Conservation (phyloP, 1,284 basidiomycete species). For the Cutaneotrichosporon arboriforme region DNA sequence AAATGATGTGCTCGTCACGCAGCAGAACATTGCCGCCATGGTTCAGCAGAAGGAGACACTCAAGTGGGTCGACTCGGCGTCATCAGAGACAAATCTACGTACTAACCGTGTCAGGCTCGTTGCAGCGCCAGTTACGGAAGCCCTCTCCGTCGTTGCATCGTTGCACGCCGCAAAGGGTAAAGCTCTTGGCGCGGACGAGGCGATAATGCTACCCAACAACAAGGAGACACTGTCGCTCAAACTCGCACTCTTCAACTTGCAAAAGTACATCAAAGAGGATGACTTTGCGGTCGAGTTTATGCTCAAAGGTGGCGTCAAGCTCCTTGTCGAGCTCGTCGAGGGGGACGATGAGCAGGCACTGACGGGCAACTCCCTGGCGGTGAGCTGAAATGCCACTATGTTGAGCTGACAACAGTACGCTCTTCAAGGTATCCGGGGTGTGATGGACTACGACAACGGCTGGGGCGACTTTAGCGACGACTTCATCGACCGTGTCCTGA, state of each 20-base stretch:
- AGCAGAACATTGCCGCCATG: constrained; percentile 73
- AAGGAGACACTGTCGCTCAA: constrained; percentile 42
- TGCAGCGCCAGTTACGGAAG: constrained; percentile 38
- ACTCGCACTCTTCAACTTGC: constrained; percentile 59
- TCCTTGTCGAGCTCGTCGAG: constrained; percentile 69
- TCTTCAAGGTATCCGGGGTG: constrained; percentile 34
- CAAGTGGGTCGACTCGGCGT: constrained; percentile 68
- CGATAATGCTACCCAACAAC: constrained; percentile 13
- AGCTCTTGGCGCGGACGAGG: background rate
- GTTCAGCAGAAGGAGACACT: constrained; percentile 71
- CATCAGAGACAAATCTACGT: background rate
- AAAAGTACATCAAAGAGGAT: constrained; percentile 83
- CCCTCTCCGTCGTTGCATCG: constrained; percentile 35
- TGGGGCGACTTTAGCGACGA: constrained; percentile 34
- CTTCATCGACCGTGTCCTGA: constrained; percentile 55
- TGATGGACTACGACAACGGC: constrained; percentile 39
- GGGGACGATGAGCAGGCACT: constrained; percentile 40
- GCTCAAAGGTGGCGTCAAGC: constrained; percentile 66
- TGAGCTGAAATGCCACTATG: constrained; percentile 36
- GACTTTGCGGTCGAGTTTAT: constrained; percentile 78
- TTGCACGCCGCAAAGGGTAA: constrained; percentile 22
- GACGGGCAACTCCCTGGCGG: constrained; percentile 76
- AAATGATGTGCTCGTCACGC: constrained; percentile 81
- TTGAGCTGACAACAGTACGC: constrained; percentile 31
- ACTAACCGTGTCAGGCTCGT: constrained; percentile 30